Evolutionary conservation across 2,329 filamentous ascomycete genomes (phyloP).

Genomic region (Cladosporium colombiae): DNA sequence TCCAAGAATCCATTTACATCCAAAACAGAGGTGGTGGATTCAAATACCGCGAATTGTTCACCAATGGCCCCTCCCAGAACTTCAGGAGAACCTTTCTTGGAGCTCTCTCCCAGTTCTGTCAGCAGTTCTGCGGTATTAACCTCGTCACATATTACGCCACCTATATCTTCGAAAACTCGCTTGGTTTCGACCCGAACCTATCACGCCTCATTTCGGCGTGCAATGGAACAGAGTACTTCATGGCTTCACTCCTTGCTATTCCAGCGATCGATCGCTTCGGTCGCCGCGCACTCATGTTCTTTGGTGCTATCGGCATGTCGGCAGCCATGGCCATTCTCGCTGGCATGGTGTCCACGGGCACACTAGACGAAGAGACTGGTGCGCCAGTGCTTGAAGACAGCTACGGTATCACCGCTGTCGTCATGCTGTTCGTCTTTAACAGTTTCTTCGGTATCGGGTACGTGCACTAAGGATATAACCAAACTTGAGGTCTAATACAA

Average conservation of each 20-base stretch:
- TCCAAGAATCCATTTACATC: constrained; percentile 19
- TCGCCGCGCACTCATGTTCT: constrained; percentile 67
- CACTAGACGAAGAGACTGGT: constrained; percentile 20
- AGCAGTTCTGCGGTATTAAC: constrained; percentile 20
- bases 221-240: constrained; percentile 32
- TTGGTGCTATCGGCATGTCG: constrained; percentile 52
- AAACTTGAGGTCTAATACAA: background rate
- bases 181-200: constrained; percentile 26
- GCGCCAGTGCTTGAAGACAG: constrained; percentile 23
- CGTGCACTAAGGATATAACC: background rate
- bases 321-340: constrained; percentile 29
- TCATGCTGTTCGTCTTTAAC: constrained; percentile 35
- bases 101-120: constrained; percentile 16
- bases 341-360: constrained; percentile 21
- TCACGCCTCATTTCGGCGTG: constrained; percentile 30
- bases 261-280: constrained; percentile 48
- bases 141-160: constrained; percentile 22
- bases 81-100: constrained; percentile 16
- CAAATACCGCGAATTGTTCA: constrained; percentile 17
- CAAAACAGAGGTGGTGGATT: constrained; percentile 17
- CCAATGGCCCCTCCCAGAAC: constrained; percentile 17
- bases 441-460: constrained; percentile 32
- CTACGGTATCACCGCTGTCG: constrained; percentile 30
- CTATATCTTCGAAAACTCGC: constrained; percentile 25
- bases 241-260: constrained; percentile 39